Evolutionary conservation across 768 basidiomycete species (phyloP), one percentile per base, ranked within the genome.

Genomic region (Russula sp.): DNA sequence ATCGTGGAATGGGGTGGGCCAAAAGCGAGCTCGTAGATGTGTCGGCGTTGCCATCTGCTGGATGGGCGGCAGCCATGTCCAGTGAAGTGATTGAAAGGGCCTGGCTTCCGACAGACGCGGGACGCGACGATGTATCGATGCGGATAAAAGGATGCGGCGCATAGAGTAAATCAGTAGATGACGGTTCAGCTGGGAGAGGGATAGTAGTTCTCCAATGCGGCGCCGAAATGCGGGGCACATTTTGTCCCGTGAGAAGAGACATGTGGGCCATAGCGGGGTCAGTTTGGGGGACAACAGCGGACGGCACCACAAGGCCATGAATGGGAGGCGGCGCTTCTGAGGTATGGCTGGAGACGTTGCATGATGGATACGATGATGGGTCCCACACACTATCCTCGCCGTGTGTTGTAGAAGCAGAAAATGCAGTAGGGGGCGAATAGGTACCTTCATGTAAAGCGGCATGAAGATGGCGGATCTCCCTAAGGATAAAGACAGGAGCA

Each of bases 351-450:
- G 22, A 5, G 34, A 59, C 18, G 11, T 44, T 30, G 62, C 62
- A 63, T 1, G 30, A 7, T 20, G 51, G 57, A 52, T 63, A 63
- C 2, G 62, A 53, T 3, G 51, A 48, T 30, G 36, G 16, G 1
- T n/a, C 1, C 20, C 28, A 42, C 9, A 32, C 14, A 34, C 5
- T 6, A 2, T 36, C 26, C 5, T 57, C 55, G 9, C 10, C 32
- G 18, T 53, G 22, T 11, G n/a, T 1, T 3, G 50, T 42, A 16
- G 57, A 52, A 18, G 40, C 2, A 26, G 56, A 26, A 51, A 44
- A 44, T 14, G 30, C 3, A 3, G 38, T 32, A 7, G 42, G 24
- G 13, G 57, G 3, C 6, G 49, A 36, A n/a, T 22, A 8, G 11
- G 50, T 36, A 36, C 24, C 62, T 9, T 34, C 22, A 22, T 63